These are phyloP conservation scores for Sodiomyces alkalinus DNA, from an alignment of 2,329 filamentous ascomycete genomes.

Conservation along the genomic window DNA sequence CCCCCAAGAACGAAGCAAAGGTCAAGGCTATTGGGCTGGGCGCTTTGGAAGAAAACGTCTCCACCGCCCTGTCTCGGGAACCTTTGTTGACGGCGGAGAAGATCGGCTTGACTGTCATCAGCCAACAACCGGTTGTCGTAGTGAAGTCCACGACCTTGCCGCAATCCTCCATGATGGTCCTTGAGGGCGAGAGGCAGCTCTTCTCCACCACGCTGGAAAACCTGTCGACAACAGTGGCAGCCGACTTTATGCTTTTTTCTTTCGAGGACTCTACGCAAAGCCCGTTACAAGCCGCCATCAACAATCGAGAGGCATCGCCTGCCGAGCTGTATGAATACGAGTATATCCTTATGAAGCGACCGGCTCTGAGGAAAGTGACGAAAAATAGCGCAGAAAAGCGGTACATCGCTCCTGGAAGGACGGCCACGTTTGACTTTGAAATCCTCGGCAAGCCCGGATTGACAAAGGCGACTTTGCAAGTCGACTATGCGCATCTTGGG, in stretches of 20 bases:
- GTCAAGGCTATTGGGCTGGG: slow-evolving; percentile 60
- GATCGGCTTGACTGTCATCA: slow-evolving; percentile 59
- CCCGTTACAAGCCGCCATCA: slow-evolving; percentile 59
- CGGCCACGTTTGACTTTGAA: slow-evolving; percentile 64
- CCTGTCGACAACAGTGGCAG: slow-evolving; percentile 50
- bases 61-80: slow-evolving; percentile 19
- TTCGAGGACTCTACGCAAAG: slow-evolving; percentile 80
- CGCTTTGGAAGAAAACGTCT: slow-evolving; percentile 33
- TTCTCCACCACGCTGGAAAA: slow-evolving; percentile 77
- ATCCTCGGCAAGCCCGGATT: slow-evolving; percentile 76
- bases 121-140: slow-evolving; percentile 60
- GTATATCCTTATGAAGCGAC: slow-evolving; percentile 58
- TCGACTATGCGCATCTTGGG: slow-evolving; percentile 78
- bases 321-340: slow-evolving; percentile 80
- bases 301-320: slow-evolving; percentile 60
- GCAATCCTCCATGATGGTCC: slow-evolving; percentile 78
- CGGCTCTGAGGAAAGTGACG: slow-evolving; percentile 41
- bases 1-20: slow-evolving; percentile 51
- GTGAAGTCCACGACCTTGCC: slow-evolving; percentile 64
- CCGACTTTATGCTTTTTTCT: slow-evolving; percentile 74
- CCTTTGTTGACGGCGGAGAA: slow-evolving; percentile 29
- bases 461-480: slow-evolving; percentile 62
- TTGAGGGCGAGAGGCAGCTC: slow-evolving; percentile 70
- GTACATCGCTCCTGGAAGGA: slow-evolving; percentile 51
- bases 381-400: slow-evolving; percentile 35